Evolutionary conservation across 805 yeast species (phyloP).

Genomic region (Suhomyces tanzawaensis): DNA sequence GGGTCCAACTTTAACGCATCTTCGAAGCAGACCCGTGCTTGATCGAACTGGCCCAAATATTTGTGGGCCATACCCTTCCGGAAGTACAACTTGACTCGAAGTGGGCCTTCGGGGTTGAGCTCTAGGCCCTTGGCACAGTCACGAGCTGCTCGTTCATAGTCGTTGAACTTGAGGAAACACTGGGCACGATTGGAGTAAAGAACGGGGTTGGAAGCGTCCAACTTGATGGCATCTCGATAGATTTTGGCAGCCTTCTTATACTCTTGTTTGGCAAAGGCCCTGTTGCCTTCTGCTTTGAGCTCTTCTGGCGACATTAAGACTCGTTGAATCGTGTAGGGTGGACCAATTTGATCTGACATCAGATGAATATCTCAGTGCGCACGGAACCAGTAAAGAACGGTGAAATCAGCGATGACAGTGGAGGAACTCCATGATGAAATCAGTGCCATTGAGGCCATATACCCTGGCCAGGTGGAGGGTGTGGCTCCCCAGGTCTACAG

Average conservation of each 20-base stretch:
- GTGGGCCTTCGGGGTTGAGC: constrained; percentile 25
- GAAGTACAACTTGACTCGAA: constrained; percentile 49
- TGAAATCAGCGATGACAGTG: constrained; percentile 18
- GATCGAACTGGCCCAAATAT: constrained; percentile 20
- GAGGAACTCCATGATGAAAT: constrained; percentile 69
- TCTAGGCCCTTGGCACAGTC: constrained; percentile 52
- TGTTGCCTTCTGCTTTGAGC: constrained; percentile 50
- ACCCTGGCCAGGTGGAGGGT: constrained; percentile 56
- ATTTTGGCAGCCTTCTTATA: constrained; percentile 50
- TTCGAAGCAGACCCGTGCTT: constrained; percentile 29
- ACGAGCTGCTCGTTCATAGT: constrained; percentile 47
- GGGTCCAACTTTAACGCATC: constrained; percentile 43
- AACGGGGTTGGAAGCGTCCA: constrained; percentile 51
- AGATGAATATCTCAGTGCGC: too few species aligned
- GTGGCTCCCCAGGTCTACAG: constrained; percentile 42
- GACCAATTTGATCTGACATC: too few species aligned
- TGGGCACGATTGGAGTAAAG: constrained; percentile 69
- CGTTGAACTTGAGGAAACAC: constrained; percentile 52
- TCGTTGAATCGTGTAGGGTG: too few species aligned
- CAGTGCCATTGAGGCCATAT: constrained; percentile 83
- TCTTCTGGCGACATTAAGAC: constrained; percentile 21
- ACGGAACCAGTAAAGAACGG: too few species aligned
- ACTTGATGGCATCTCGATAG: constrained; percentile 55
- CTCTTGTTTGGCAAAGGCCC: constrained; percentile 44
- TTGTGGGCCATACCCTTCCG: constrained; percentile 46